Base-by-base conservation (phyloP, 805 yeast species). In the Spathaspora boniae region DNA sequence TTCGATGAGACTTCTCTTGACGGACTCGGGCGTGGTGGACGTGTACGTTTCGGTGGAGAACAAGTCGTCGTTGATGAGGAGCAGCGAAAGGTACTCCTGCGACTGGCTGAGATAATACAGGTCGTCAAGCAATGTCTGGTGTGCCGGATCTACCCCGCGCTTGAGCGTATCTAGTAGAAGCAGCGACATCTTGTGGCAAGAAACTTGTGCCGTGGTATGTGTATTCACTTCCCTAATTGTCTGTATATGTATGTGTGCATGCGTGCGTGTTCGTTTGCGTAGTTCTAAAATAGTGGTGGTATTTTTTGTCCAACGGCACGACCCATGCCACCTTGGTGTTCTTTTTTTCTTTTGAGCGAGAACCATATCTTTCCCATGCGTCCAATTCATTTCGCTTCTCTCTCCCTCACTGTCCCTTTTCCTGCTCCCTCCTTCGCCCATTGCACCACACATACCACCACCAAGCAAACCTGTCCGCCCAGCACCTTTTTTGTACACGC, bases 51-150 rank as follows among this genome's bases (percentile, higher is more conserved):
- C 72, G 47, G 78, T 48, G 52, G 80, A 41, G 52, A 70, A 38
- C 56, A 67, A 46, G 27, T 67, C 68, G 22, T 76, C 76, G 29
- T 74, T 72, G 29, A 73, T 66, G 24, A 80, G 56, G 8, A 78
- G 58, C 4, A 60, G 56, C 25, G 56, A 57, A 28, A 73, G 61
- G 16, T 60, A 64, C 6, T 47, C 28, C 20, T 60, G 55, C 4
- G 68, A 52, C 6, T 38, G 37, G 4, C 33, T 29, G 12, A 42
- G 44, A 29, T 53, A 41, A n/a, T 43, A 33, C 2, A 47, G 41
- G 37, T 60, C 50, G 6, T 43, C 16, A 5, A 65, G 45, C 7
- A 42, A 41, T 5, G 37, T 37, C 12, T 41, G 42, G 9, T 56
- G 36, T 4, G 44, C 43, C 5, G 57, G 51, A 17, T 56, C 61